Evolutionary conservation across 129 eudicot genomes (phyloP).

Genomic region (Heracleum sosnowskyi): DNA sequence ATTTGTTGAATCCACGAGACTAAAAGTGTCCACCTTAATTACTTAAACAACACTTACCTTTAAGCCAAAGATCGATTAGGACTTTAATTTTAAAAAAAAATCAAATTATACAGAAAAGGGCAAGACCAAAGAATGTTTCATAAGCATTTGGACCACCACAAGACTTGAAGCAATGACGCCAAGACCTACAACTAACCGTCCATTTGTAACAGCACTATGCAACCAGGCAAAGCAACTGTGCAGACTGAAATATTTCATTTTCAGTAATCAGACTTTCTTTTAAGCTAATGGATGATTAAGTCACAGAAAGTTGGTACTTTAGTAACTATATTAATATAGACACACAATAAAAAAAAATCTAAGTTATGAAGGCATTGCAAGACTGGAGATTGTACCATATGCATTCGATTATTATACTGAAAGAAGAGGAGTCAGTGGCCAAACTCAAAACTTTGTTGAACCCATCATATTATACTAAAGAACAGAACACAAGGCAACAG

Average conservation of each 20-base stretch:
- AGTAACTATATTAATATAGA: background rate
- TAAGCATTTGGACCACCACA: background rate
- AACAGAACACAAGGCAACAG: background rate
- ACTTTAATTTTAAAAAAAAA: background rate
- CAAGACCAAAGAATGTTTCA: background rate
- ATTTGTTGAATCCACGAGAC: background rate
- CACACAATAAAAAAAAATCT: background rate
- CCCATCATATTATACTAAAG: background rate
- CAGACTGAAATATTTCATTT: background rate
- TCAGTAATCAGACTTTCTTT: background rate
- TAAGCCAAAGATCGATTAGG: background rate
- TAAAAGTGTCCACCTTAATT: background rate
- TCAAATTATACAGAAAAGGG: background rate
- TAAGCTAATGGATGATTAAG: background rate
- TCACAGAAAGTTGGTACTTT: background rate
- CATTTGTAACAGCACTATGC: background rate
- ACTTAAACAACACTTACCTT: background rate
- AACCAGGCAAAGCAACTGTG: background rate
- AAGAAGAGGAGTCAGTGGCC: background rate
- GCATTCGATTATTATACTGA: background rate
- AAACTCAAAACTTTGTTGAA: background rate
- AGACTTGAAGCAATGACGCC: background rate
- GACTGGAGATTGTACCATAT: background rate
- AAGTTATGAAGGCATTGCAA: background rate
- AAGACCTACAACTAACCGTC: background rate